Base-by-base conservation (phyloP, 345 rosid genomes). In the Brassica incana region DNA sequence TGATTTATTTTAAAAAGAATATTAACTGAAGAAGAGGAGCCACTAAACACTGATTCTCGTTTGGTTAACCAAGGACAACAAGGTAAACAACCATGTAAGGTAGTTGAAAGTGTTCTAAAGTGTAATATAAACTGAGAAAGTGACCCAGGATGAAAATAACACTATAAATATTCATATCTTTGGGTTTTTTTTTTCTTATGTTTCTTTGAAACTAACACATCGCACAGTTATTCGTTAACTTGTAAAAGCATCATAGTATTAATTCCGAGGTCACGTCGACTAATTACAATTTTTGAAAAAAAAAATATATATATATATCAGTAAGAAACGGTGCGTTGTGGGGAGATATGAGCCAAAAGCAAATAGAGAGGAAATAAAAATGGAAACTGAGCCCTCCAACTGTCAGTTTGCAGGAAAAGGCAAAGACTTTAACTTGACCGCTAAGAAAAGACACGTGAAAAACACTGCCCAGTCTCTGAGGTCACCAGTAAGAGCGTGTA, bases 341-440 rank as follows among this genome's bases (percentile, higher is more conserved):
- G 10, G 63, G 29, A 0, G 20, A 54, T 29, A 29, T 54, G 63
- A 18, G 67, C 54, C 56, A 79, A 59, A 79, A 67, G 69, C n/a
- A 1, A 29, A 74, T 1, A 33, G 23, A 80, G 71, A 23, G 35
- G 58, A 67, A 67, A 27, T n/a, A 5, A 67, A 68, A 64, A 80
- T 74, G 72, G 83, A 74, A 36, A 80, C 74, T 38, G 70, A 79
- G 78, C 74, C 74, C 69, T 74, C 82, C 74, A 73, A 79, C 78
- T 67, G 82, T 79, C 74, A 66, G 78, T 45, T 79, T 67, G 78
- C 74, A 79, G 82, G 75, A 74, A 79, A 79, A 79, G 75, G 75
- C 74, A 74, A 74, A n/a, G 59, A 11, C 71, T 68, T 61, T 54
- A 80, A 73, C 30, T 64, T 65, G 59, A 73, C 78, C 74, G 78